Conservation (phyloP, 2,329 filamentous ascomycete genomes). For the Tolypocladium ovalisporum region DNA sequence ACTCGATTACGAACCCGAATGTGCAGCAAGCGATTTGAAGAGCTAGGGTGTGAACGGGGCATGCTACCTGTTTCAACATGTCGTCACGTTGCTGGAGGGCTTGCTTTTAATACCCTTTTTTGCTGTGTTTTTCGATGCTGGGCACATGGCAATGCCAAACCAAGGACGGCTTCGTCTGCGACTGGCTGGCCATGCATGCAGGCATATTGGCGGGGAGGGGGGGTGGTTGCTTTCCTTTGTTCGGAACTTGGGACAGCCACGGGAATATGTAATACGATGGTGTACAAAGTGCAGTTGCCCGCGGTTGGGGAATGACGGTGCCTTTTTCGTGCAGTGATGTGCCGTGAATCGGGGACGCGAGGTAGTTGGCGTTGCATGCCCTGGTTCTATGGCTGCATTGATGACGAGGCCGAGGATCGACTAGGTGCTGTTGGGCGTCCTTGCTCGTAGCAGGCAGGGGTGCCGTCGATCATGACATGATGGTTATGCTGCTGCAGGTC, state of each 20-base stretch:
- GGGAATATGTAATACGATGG: neutral
- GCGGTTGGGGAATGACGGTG: slow-evolving; percentile 4
- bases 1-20: slow-evolving; percentile 13
- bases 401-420: neutral
- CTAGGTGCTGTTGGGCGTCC: neutral
- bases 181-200: neutral
- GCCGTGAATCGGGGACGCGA: neutral
- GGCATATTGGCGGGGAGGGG: neutral
- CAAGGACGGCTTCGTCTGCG: neutral
- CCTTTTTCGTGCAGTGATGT: neutral
- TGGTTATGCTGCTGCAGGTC: neutral
- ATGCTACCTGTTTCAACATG: neutral
- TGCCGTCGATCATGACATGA: neutral
- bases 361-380: neutral
- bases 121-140: neutral
- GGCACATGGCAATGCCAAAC: neutral
- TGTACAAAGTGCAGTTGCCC: neutral
- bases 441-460: neutral
- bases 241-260: neutral
- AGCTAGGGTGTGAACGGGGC: neutral
- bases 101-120: slow-evolving; percentile 4
- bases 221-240: neutral
- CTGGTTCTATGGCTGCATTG: neutral
- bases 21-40: slow-evolving; percentile 5
- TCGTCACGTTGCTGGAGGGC: neutral